These are phyloP conservation scores for Hortaea werneckii DNA, from an alignment of 2,329 filamentous ascomycete species.

Conservation along the genomic window DNA sequence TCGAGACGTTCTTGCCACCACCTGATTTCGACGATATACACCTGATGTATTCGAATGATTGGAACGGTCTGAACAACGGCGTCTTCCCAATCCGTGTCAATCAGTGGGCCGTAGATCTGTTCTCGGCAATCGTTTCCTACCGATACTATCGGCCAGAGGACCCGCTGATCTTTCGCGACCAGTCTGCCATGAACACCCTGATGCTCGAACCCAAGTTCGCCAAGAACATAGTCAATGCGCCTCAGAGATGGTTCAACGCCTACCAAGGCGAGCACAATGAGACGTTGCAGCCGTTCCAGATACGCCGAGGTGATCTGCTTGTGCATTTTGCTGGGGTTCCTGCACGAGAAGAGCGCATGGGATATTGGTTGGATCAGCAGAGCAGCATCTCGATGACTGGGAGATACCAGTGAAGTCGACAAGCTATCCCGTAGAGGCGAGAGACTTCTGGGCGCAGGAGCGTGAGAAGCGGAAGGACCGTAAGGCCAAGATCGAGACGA, in stretches of 20 bases:
- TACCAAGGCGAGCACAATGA: conserved; percentile 31
- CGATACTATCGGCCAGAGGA: conserved; percentile 29
- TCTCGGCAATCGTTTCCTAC: conserved; percentile 30
- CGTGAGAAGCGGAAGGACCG: conserved; percentile 15
- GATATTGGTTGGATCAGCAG: conserved; percentile 28
- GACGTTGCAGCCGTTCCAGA: conserved; percentile 26
- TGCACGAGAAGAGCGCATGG: conserved; percentile 26
- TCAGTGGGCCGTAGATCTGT: conserved; percentile 30
- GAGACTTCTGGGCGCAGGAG: conserved; percentile 28
- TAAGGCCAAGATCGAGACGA: conserved; percentile 12
- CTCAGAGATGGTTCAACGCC: conserved; percentile 37
- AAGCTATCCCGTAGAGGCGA: conserved; percentile 26
- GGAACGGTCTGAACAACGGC: conserved; percentile 35
- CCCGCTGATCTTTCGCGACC: conserved; percentile 29
- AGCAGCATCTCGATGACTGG: conserved; percentile 30
- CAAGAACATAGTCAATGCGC: conserved; percentile 25
- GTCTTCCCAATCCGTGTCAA: conserved; percentile 34
- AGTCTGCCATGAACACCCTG: conserved; percentile 32
- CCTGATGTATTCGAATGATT: conserved; percentile 29
- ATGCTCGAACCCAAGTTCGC: conserved; percentile 26
- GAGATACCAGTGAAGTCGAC: conserved; percentile 29
- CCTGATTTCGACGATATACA: conserved; percentile 27
- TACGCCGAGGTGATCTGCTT: conserved; percentile 31
- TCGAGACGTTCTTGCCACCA: conserved; percentile 30
- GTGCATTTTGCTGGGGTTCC: conserved; percentile 34